Evolutionary conservation across 108 stramenopile genomes (phyloP), one percentile per base, ranked within the genome.

Genomic region (Fragilaria crotonensis): DNA sequence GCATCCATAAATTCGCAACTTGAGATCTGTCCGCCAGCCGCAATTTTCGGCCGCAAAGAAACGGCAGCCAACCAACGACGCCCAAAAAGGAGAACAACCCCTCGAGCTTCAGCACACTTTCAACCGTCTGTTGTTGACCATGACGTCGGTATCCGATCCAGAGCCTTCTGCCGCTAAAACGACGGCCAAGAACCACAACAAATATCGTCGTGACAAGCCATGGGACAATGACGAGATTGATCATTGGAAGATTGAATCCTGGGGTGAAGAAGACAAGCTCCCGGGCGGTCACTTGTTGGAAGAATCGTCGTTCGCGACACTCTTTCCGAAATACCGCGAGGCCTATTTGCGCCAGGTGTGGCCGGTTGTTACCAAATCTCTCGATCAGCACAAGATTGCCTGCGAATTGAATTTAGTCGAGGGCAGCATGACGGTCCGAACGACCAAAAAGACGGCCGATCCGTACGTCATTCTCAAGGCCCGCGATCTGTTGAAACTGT

Each of bases 311-410:
- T 99, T 99, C 66, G 99, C 99, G 23, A 99, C 97, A 17, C 86
- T 99, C 30, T 99, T 99, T 70, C 99, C 99, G 28, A 94, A 96
- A 62, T 99, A 99, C 63, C 80, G 99, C 28, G 99, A 99, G 78
- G 85, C 89, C 57, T 99, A 99, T 66, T 76, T 99, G 25, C 79
- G 97, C 28, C 96, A 99, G 71, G 84, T 95, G 5, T 98, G 99
- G 99, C 96, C 97, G 0, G 68, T 96, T 17, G 86, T 99, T 31
- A 99, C 99, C 4, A 79, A 78, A 26, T 71, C 89, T 18, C 78
- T 99, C 29, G 95, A 96, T 74, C 68, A 61, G 25, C 44, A 68
- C 27, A 78, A 77, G 45, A 77, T 94, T 52, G 76, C 85, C 5
- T 94, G 89, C 56, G 84, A 91, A 51, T 58, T 90, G 32, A 83